Evolutionary conservation across 2,329 filamentous ascomycete species (phyloP), one percentile per base, ranked within the genome.

Genomic region (Sporothrix euskadiensis): DNA sequence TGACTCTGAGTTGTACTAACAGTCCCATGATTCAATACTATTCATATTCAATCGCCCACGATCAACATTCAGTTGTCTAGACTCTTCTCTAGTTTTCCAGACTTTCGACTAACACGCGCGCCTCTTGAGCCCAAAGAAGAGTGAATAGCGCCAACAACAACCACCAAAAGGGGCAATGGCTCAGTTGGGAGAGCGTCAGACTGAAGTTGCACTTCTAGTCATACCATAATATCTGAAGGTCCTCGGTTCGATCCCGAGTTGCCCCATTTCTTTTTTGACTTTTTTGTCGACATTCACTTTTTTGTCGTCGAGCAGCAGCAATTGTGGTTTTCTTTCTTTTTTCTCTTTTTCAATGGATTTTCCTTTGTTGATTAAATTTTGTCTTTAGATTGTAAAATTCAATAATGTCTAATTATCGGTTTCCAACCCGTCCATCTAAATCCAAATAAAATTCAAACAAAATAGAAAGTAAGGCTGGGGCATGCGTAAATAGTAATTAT

Each of bases 151-250:
- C 35, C n/a, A 65, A 16, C 61, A 44, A 65, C 30, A 41, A 39
- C 32, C 19, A 70, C 12, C 5, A 59, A 4, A n/a, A 35, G 72
- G 72, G 47, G 72, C 68, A 73, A 73, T 73, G 72, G 72, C 72
- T 73, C 72, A 73, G 72, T 73, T 73, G 72, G 72, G 72, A 73
- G 72, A 73, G 72, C 72, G 72, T 73, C 72, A 73, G 72, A 73
- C 72, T 73, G 72, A 73, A 73, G 72, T 69, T n/a, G 10, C 30
- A 69, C 47, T 54, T 56, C 22, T 30, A 39, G 49, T 69, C 65
- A 69, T 32, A 47, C 52, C 49, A 69, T 22, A 32, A 54, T 54
- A 73, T 73, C 72, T 73, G 72, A 73, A 73, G 72, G 72, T 73
- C 72, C 72, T 71, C 72, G 72, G 72, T 73, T 73, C 72, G 72